A percentile compares a stretch with the other conserved stretches of the same genome.
phyloP scores from a whole-genome alignment of 2,329 filamentous ascomycete species.

The Fusarium napiforme region DNA sequence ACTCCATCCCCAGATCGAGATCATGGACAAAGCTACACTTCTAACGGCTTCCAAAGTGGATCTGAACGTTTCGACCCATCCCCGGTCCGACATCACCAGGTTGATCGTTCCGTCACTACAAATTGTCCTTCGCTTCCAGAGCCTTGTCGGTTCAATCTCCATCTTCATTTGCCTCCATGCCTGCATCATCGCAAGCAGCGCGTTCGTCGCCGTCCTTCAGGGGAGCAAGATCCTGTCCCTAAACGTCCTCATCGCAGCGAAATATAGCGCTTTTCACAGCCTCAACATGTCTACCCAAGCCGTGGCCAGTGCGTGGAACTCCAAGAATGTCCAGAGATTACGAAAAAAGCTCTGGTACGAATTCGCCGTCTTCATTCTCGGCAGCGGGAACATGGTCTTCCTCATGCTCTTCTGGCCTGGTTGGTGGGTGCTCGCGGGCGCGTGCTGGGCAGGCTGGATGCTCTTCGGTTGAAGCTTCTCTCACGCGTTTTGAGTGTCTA shows the following conservation, averaged over 20 bases:
- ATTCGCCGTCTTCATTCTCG: constrained; percentile 62
- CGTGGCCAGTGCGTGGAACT: constrained; percentile 52
- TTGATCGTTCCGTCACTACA: constrained; percentile 50
- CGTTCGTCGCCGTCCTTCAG: constrained; percentile 40
- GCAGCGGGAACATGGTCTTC: constrained; percentile 60
- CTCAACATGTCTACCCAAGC: constrained; percentile 46
- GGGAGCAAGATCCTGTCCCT: constrained; percentile 43
- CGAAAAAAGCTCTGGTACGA: constrained; percentile 63
- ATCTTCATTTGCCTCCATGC: constrained; percentile 48
- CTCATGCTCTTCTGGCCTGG: constrained; percentile 68
- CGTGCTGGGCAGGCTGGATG: constrained; percentile 49
- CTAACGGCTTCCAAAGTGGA: constrained; percentile 53
- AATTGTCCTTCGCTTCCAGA: constrained; percentile 51
- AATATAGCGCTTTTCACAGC: constrained; percentile 45
- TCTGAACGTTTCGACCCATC: constrained; percentile 44
- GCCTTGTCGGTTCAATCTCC: constrained; percentile 46
- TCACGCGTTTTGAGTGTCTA: constrained; percentile 6
- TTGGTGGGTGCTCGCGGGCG: constrained; percentile 60
- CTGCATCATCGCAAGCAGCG: constrained; percentile 46
- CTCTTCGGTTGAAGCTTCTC: constrained; percentile 48
- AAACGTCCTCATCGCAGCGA: constrained; percentile 44
- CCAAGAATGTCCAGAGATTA: constrained; percentile 49
- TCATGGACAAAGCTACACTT: constrained; percentile 52
- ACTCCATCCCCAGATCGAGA: constrained; percentile 32
- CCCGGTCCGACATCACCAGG: constrained; percentile 48